These are phyloP conservation scores for Linum usitatissimum DNA, from an alignment of 345 rosid genomes.

Conservation along the genomic window DNA sequence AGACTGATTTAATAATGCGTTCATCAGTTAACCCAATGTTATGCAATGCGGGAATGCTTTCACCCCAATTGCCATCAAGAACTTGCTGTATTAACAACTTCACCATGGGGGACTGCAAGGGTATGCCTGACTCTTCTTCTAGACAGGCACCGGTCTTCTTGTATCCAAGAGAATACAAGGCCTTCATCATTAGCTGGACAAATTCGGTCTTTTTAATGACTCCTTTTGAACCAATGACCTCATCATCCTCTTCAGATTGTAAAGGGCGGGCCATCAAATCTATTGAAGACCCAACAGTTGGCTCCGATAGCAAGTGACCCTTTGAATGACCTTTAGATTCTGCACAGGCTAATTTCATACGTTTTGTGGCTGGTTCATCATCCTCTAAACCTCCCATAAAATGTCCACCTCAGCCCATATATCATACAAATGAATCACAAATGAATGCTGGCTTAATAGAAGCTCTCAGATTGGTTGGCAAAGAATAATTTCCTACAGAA, in stretches of 20 bases:
- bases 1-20: slow-evolving; percentile 38
- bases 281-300: slow-evolving; percentile 35
- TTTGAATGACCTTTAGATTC: slow-evolving; percentile 7
- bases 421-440: not conserved
- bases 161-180: slow-evolving; percentile 66
- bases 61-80: slow-evolving; percentile 54
- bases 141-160: slow-evolving; percentile 46
- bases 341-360: slow-evolving; percentile 9
- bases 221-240: slow-evolving; percentile 45
- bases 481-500: not conserved
- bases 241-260: slow-evolving; percentile 51
- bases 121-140: slow-evolving; percentile 62
- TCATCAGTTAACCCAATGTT: slow-evolving; percentile 47
- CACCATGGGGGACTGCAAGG: slow-evolving; percentile 37
- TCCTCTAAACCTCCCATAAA: slow-evolving; percentile 18
- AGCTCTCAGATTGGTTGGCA: not conserved
- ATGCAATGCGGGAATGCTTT: slow-evolving; percentile 41
- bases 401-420: slow-evolving; percentile 16
- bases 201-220: slow-evolving; percentile 52
- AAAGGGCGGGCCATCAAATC: slow-evolving; percentile 61
- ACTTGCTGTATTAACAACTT: slow-evolving; percentile 45
- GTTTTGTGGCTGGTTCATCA: slow-evolving; percentile 18
- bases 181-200: slow-evolving; percentile 43
- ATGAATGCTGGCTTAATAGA: not conserved
- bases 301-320: slow-evolving; percentile 10